A percentile compares a stretch with the other conserved stretches of the same genome.
Evolutionary conservation across 768 basidiomycete genomes (phyloP).

Genomic region (Galerina sulciceps): DNA sequence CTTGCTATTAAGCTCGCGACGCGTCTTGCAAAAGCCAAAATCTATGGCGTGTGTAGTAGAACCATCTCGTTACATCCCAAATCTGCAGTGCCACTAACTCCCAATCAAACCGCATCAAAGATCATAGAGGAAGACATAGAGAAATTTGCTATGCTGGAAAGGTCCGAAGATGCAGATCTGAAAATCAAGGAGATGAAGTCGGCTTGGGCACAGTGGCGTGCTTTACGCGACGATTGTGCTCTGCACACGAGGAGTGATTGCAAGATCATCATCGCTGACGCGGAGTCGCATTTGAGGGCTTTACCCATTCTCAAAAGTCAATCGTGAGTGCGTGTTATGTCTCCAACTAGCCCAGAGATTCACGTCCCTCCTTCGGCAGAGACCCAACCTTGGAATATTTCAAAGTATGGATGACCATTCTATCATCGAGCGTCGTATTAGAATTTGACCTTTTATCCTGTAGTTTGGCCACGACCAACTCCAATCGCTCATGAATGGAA

Average conservation of each 20-base stretch:
- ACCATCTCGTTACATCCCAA: conserved; percentile 6
- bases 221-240: conserved; percentile 7
- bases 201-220: conserved; percentile 17
- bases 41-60: conserved; percentile 4
- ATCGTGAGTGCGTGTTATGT: conserved; percentile 4
- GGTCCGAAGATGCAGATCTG: not conserved
- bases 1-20: conserved; percentile 20
- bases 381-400: conserved; percentile 23
- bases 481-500: conserved; percentile 18
- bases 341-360: not conserved
- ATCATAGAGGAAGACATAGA: conserved; percentile 10
- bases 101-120: not conserved
- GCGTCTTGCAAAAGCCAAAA: conserved; percentile 18
- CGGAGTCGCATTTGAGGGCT: conserved; percentile 15
- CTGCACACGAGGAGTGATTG: conserved; percentile 15
- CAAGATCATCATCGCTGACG: not conserved
- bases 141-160: not conserved
- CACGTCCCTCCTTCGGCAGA: not conserved
- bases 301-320: conserved; percentile 20
- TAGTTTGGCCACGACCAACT: conserved; percentile 25
- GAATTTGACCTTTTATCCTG: not conserved
- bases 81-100: not conserved
- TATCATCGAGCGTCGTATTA: not conserved
- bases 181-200: conserved; percentile 18
- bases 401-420: conserved; percentile 6